Evolutionary conservation across 2,329 filamentous ascomycete genomes (phyloP).

Genomic region (Trichoderma aggressivum): DNA sequence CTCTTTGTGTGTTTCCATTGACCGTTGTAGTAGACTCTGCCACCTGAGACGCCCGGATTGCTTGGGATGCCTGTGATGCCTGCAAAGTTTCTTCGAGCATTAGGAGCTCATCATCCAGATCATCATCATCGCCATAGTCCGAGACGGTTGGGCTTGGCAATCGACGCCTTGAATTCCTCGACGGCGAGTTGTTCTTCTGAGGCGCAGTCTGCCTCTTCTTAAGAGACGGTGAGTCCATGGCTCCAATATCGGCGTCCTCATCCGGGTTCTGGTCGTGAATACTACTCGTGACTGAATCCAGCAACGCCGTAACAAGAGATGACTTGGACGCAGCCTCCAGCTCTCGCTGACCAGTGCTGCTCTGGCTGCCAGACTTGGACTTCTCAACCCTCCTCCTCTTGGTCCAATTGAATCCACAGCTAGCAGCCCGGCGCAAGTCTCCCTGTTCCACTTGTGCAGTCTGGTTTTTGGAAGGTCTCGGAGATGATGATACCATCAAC

Average conservation of each 20-base stretch:
- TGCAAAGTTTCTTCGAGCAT: conserved; percentile 46
- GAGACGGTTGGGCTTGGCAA: conserved; percentile 31
- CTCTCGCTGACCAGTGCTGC: conserved; percentile 35
- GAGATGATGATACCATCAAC: conserved; percentile 68
- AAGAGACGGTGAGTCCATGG: conserved; percentile 43
- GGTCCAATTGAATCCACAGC: conserved; percentile 67
- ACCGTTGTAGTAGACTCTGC: conserved; percentile 24
- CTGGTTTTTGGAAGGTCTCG: conserved; percentile 51
- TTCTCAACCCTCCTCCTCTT: conserved; percentile 63
- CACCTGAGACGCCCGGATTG: background rate
- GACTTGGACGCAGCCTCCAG: conserved; percentile 53
- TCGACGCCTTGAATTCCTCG: background rate
- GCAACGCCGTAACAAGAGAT: conserved; percentile 57
- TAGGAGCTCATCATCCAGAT: conserved; percentile 57
- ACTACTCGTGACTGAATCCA: conserved; percentile 61
- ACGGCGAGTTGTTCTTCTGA: conserved; percentile 26
- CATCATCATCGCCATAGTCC: conserved; percentile 55
- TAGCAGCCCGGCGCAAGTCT: conserved; percentile 60
- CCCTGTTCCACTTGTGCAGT: conserved; percentile 40
- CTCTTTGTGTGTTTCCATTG: background rate
- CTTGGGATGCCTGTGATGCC: background rate
- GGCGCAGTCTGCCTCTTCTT: conserved; percentile 35
- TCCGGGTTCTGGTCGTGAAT: conserved; percentile 43
- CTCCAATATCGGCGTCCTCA: conserved; percentile 26
- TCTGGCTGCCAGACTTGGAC: conserved; percentile 36